Base-by-base conservation (phyloP, 2,329 filamentous ascomycete genomes). In the Plectosphaerella plurivora region DNA sequence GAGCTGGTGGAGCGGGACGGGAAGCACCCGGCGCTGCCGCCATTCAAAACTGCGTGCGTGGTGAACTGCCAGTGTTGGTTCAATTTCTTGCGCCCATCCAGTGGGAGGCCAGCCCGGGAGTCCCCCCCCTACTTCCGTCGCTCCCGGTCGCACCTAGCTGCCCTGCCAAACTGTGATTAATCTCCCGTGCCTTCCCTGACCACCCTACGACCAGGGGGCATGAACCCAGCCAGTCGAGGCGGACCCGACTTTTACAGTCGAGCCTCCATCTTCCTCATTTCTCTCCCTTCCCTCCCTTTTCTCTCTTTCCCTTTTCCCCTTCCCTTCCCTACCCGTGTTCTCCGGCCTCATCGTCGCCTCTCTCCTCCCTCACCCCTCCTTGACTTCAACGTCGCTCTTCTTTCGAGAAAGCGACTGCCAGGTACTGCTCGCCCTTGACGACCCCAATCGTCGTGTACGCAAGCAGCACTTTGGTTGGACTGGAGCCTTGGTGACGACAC, bases 271-370 rank as follows among this genome's bases (percentile, higher is more conserved):
- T 33, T 33, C 22, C 33, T 48, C 46, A 14, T 35, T 39, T 47
- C 18, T 11, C 41, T 49, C 28, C 37, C 35, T 24, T 35, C 28
- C 25, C 35, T 54, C 35, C 22, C 24, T 20, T 51, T 45, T 44
- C 24, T 45, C 48, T 54, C 50, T 47, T 45, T 35, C 39, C 47
- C 33, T 47, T 44, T 49, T 36, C 28, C 50, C 49, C 54, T 49
- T 46, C 41, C 55, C 52, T 52, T 44, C 41, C 49, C 49, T 47
- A 25, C 35, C 12, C 18, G n/a, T n/a, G 8, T 24, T 22, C 36
- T 47, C 36, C 15, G 16, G 12, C 22, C 22, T 22, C 22, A 22
- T 22, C 22, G 14, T 11, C 18, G 20, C 14, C 16, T 16, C 18
- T 25, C 47, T 12, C 14, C 33, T 25, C 10, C 22, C 22, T 22